These are phyloP conservation scores for Melanopsichium pennsylvanicum DNA, from an alignment of 1,284 basidiomycete species.

Conservation along the genomic window DNA sequence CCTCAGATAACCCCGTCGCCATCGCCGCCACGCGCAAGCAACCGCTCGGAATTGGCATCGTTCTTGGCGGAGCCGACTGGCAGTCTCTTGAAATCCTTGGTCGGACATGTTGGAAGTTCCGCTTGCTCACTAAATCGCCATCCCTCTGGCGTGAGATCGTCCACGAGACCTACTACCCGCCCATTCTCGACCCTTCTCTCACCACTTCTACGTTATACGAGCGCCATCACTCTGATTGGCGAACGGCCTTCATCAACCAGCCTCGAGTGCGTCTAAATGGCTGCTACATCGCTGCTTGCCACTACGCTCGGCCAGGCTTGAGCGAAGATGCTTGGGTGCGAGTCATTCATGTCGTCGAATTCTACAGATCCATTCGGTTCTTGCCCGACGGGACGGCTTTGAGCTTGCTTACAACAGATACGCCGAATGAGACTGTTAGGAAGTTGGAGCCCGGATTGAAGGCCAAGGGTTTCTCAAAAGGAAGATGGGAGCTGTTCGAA, in stretches of 20 bases:
- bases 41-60: constrained; percentile 47
- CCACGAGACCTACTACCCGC: constrained; percentile 53
- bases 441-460: constrained; percentile 76
- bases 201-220: constrained; percentile 29
- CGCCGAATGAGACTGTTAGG: constrained; percentile 79
- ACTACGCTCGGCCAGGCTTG: constrained; percentile 59
- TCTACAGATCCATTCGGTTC: constrained; percentile 84
- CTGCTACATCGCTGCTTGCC: constrained; percentile 61
- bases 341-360: constrained; percentile 67
- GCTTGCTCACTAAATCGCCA: constrained; percentile 50
- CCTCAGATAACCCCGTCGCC: constrained; percentile 6
- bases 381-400: constrained; percentile 85
- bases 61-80: constrained; percentile 58
- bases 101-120: constrained; percentile 59
- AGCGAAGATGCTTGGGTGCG: constrained; percentile 61
- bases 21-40: constrained; percentile 14
- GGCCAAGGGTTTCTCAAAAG: constrained; percentile 76
- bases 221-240: constrained; percentile 51
- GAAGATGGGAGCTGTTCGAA: constrained; percentile 66
- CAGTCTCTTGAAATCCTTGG: constrained; percentile 54
- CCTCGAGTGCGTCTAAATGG: constrained; percentile 62
- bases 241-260: constrained; percentile 58
- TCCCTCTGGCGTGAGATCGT: constrained; percentile 58
- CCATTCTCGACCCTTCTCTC: constrained; percentile 33
- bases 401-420: constrained; percentile 83